These are phyloP conservation scores for Echites panduratus DNA, from an alignment of 257 asterid genomes.

Conservation along the genomic window DNA sequence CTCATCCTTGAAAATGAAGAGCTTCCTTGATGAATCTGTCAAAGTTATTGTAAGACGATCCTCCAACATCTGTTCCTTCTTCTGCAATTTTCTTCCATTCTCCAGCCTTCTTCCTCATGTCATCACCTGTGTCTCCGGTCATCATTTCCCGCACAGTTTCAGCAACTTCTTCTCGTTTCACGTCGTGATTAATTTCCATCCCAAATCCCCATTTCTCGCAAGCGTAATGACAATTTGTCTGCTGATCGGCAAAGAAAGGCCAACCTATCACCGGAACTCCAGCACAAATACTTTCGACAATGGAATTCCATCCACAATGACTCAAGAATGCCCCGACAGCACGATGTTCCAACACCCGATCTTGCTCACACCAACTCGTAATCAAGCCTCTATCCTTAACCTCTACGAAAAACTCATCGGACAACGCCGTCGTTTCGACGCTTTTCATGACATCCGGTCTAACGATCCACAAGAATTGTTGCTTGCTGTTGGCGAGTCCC, in stretches of 20 bases:
- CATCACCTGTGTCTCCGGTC: conserved; percentile 35
- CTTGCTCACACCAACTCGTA: conserved; percentile 46
- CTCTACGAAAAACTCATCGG: conserved; percentile 35
- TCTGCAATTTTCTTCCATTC: conserved; percentile 51
- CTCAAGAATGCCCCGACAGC: conserved; percentile 38
- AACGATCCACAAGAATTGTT: conserved; percentile 47
- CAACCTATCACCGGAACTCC: conserved; percentile 50
- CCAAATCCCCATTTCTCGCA: conserved; percentile 46
- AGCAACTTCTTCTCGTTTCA: conserved; percentile 42
- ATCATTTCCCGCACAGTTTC: conserved; percentile 33
- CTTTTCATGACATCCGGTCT: conserved; percentile 45
- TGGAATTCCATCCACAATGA: conserved; percentile 60
- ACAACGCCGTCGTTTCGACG: conserved; percentile 15
- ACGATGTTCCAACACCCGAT: conserved; percentile 32
- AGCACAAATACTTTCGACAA: conserved; percentile 23
- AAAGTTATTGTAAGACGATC: conserved; percentile 33
- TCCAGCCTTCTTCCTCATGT: conserved; percentile 35
- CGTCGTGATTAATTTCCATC: conserved; percentile 35
- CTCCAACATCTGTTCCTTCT: conserved; percentile 34
- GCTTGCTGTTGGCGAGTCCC: conserved; percentile 47
- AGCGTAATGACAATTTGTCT: conserved; percentile 41
- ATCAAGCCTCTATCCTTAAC: conserved; percentile 35
- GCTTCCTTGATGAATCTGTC: conserved; percentile 23
- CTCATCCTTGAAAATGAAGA: not conserved
- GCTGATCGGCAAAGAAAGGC: conserved; percentile 59